Evolutionary conservation across 176 grass and related monocot species (phyloP).

Genomic region (Ensete ventricosum): DNA sequence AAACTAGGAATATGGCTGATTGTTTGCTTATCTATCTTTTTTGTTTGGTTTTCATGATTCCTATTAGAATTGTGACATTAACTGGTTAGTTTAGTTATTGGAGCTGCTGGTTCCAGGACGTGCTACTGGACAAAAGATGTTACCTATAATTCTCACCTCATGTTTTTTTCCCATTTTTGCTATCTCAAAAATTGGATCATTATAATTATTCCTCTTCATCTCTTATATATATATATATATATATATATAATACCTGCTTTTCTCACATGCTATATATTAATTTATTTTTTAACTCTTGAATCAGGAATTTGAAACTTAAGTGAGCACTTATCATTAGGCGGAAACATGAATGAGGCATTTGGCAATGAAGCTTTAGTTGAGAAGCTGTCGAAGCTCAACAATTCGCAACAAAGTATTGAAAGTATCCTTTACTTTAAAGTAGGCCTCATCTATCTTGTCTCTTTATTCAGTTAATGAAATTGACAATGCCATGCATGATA

Average conservation of each 20-base stretch:
- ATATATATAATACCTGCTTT: neutral
- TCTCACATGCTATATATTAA: neutral
- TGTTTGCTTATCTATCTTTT: no score
- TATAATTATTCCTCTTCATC: no score
- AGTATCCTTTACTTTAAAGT: conserved; percentile 61
- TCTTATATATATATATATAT: neutral
- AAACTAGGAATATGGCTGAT: no score
- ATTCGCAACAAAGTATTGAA: conserved; percentile 76
- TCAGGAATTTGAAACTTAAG: conserved; percentile 17
- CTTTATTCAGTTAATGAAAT: conserved; percentile 2
- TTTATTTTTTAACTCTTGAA: conserved; percentile 9
- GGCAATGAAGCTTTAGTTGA: conserved; percentile 65
- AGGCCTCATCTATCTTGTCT: conserved; percentile 3
- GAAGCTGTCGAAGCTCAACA: conserved; percentile 89
- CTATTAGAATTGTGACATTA: no score
- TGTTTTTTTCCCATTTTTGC: no score
- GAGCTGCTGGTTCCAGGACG: no score
- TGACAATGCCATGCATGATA: neutral
- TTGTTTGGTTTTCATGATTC: no score
- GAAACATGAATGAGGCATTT: conserved; percentile 42
- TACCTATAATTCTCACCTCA: no score
- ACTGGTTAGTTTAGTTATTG: no score
- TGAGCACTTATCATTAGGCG: conserved; percentile 16
- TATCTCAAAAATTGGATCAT: no score
- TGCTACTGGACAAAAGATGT: no score